Conservation (phyloP, 1,284 basidiomycete species). For the Malassezia equina region DNA sequence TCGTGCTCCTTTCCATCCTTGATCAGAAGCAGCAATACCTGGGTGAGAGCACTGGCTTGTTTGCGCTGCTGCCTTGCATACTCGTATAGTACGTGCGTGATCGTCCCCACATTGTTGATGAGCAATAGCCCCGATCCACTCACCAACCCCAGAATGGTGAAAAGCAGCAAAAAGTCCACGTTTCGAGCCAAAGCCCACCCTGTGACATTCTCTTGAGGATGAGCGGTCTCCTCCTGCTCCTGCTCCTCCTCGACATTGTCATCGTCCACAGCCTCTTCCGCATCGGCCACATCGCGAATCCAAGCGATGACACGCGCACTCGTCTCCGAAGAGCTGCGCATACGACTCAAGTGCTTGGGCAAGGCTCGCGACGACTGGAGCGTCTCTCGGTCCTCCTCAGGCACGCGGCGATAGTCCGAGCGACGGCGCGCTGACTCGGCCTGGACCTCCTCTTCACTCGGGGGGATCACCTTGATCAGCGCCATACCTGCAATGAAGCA, state of each 20-base stretch:
- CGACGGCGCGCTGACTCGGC: neutral
- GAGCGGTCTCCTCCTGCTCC: conserved; percentile 1
- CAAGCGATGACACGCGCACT: conserved; percentile 26
- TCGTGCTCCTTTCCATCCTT: conserved; percentile 57
- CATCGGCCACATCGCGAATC: conserved; percentile 1
- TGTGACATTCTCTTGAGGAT: conserved; percentile 50
- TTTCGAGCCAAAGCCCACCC: conserved; percentile 53
- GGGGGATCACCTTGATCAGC: conserved; percentile 57
- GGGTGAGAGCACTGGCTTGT: neutral
- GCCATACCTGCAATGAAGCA: conserved; percentile 62
- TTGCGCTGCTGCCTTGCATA: conserved; percentile 40
- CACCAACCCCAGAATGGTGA: conserved; percentile 62
- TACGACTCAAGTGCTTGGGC: neutral
- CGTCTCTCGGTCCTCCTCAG: neutral
- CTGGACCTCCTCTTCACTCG: conserved; percentile 12
- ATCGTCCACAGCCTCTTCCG: neutral
- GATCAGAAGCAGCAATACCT: neutral
- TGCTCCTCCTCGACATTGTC: neutral
- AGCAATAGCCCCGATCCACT: conserved; percentile 82
- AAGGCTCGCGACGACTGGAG: neutral
- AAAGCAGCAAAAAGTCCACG: conserved; percentile 67
- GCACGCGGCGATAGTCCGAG: neutral
- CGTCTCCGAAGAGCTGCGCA: conserved; percentile 29
- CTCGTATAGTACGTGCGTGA: conserved; percentile 71
- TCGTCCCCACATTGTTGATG: conserved; percentile 90